Conservation (phyloP, 176 grass and related monocot genomes). For the Oryza longistaminata region DNA sequence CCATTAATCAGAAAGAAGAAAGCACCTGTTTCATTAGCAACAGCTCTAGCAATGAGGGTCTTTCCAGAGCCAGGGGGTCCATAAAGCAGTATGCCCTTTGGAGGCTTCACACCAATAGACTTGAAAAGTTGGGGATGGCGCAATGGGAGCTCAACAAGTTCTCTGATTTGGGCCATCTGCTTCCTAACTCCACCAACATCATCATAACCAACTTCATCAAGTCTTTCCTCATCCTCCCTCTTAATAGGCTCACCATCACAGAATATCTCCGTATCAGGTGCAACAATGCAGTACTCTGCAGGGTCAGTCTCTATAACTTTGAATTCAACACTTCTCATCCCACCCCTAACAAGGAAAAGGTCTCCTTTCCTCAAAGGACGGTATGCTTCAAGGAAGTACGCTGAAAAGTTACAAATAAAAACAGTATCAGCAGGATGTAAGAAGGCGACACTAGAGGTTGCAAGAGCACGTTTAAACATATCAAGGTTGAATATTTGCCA, state of each 20-base stretch:
- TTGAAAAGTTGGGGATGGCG: constrained; percentile 68
- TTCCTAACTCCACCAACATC: constrained; percentile 89
- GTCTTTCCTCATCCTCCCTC: constrained; percentile 82
- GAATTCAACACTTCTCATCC: constrained; percentile 88
- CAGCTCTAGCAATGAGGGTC: constrained; percentile 74
- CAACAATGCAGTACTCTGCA: constrained; percentile 73
- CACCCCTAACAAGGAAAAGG: constrained; percentile 79
- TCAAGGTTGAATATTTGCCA: neutral
- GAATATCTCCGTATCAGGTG: constrained; percentile 89
- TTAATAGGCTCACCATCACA: constrained; percentile 85
- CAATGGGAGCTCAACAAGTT: constrained; percentile 61
- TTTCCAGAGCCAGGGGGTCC: constrained; percentile 88
- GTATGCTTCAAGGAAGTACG: constrained; percentile 82
- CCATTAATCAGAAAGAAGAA: constrained; percentile 93
- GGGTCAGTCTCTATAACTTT: constrained; percentile 88
- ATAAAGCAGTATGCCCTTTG: constrained; percentile 75
- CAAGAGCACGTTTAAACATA: neutral
- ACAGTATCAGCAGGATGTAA: constrained; percentile 12
- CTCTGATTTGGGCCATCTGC: constrained; percentile 90
- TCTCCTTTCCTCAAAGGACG: constrained; percentile 84
- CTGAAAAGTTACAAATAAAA: constrained; percentile 36
- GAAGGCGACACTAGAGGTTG: neutral
- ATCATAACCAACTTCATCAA: constrained; percentile 79
- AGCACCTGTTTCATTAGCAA: constrained; percentile 87
- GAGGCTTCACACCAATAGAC: constrained; percentile 77